Evolutionary conservation across 2,329 filamentous ascomycete genomes (phyloP), one percentile per base, ranked within the genome.

Genomic region (Aspergillus fischeri): DNA sequence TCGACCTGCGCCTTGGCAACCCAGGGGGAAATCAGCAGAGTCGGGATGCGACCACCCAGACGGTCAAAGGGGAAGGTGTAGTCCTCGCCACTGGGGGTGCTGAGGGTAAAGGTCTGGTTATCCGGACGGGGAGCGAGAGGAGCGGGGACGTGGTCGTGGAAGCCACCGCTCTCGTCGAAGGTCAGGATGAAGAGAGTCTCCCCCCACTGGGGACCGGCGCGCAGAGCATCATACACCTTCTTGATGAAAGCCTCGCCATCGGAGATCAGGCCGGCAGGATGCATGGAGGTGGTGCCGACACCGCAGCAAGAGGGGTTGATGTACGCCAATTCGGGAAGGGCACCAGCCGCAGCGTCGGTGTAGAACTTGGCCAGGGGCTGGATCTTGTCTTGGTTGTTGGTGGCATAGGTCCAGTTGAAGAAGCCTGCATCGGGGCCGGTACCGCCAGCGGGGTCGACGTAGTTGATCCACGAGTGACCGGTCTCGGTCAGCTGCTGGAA

Each of bases 221-320:
- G 70, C 49, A 74, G 59, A 10, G 72, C 67, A 20, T 75, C 73
- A 49, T 75, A 75, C 27, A 75, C 67, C 29, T 66, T 55, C 54
- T 74, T 73, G 63, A 75, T 68, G 38, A 77, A 63, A 14, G 57
- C 54, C 54, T 75, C 73, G 9, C 72, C 73, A 42, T 73, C 71
- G 24, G 70, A 73, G 59, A 75, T 64, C 8, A 71, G 64, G 3
- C 71, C 71, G 0, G 63, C 67, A 4, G 70, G 69, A 60, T 75
- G 72, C 71, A 75, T 71, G 29, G 68, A 70, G 55, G 63, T 70
- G 51, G 70, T 75, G 54, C 70, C 72, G 3, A 65, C 60, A 20
- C 72, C 73, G 53, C 74, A 76, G 72, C 74, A 76, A 49, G 71
- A 72, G 1, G 74, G 74, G 63, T 76, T 71, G 41, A 75, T 55